These are phyloP conservation scores for Lachnellula arida DNA, from an alignment of 2,329 filamentous ascomycete species.

Conservation along the genomic window DNA sequence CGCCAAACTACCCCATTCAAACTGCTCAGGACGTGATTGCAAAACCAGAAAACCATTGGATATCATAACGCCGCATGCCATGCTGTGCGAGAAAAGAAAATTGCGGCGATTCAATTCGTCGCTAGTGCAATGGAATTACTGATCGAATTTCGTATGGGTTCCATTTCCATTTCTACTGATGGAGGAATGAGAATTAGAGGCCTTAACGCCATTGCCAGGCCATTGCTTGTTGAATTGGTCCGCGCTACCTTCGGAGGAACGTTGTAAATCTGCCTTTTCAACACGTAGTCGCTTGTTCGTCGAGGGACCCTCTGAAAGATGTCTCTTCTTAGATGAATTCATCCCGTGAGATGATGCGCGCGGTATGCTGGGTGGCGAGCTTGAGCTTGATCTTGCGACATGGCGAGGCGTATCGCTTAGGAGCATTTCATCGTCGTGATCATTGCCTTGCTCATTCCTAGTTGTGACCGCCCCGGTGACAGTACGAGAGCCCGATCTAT, in stretches of 20 bases:
- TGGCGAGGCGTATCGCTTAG: not conserved
- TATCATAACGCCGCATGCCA: not conserved
- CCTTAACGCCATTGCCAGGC: not conserved
- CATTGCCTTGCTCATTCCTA: not conserved
- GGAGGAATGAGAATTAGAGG: not conserved
- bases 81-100: not conserved
- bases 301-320: not conserved
- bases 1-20: not conserved
- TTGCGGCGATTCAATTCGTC: no score
- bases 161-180: not conserved
- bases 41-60: not conserved
- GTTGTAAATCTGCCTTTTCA: not conserved
- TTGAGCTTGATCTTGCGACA: not conserved
- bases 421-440: slow-evolving; percentile 3
- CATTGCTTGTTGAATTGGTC: not conserved
- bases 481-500: not conserved
- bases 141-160: not conserved
- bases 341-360: not conserved
- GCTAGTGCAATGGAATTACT: not conserved
- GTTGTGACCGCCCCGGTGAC: no score
- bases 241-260: not conserved
- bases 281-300: not conserved
- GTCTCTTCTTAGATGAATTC: not conserved
- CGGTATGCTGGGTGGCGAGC: not conserved
- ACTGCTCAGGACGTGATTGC: not conserved